Conservation (phyloP, 768 basidiomycete species). For the Daedaleopsis sinensis region DNA sequence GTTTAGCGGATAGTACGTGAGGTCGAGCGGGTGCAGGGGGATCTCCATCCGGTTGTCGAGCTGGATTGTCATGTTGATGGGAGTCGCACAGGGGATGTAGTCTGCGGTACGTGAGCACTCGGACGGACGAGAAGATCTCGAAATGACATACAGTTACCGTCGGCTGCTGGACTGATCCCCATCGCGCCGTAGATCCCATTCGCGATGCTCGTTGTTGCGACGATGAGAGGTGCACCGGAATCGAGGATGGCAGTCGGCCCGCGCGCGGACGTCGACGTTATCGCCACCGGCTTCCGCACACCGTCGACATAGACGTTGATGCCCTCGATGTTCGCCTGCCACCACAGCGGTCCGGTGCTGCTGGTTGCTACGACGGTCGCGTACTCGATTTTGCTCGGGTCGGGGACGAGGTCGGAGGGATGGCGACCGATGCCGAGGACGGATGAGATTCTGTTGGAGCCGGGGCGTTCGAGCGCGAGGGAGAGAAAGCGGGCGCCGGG, state of each 20-base stretch:
- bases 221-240: constrained; percentile 67
- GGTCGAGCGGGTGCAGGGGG: constrained; percentile 74
- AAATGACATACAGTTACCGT: constrained; percentile 52
- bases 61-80: constrained; percentile 73
- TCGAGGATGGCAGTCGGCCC: constrained; percentile 73
- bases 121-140: no score
- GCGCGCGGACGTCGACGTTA: constrained; percentile 43
- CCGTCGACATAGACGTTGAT: constrained; percentile 66
- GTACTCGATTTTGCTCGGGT: constrained; percentile 57
- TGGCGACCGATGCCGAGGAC: constrained; percentile 73
- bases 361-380: constrained; percentile 44
- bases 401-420: constrained; percentile 61
- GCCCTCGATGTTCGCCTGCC: constrained; percentile 60
- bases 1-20: constrained; percentile 51
- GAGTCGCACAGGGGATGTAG: constrained; percentile 71
- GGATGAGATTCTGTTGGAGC: constrained; percentile 56
- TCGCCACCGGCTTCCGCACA: constrained; percentile 37
- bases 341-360: constrained; percentile 49
- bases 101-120: constrained; percentile 45
- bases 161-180: constrained; percentile 56
- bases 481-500: constrained; percentile 69
- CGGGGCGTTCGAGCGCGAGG: constrained; percentile 69
- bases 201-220: constrained; percentile 63
- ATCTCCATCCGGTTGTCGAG: constrained; percentile 59
- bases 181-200: constrained; percentile 81